Conservation (phyloP, 75 land plant species). For the Pinus tabuliformis region DNA sequence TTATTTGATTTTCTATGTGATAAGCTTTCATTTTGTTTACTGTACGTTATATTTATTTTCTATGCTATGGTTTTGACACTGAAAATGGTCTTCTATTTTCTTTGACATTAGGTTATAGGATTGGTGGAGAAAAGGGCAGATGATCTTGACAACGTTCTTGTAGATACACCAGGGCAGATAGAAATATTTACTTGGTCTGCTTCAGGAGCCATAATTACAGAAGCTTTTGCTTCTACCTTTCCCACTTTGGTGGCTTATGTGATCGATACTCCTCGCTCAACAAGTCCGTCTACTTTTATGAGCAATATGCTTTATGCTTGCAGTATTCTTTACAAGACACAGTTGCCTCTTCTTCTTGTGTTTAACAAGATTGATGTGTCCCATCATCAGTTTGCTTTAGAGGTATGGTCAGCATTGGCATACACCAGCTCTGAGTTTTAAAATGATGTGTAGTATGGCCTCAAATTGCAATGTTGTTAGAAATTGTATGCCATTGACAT, state of each 20-base stretch:
- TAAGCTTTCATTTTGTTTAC: no score
- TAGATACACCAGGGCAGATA: constrained; percentile 99
- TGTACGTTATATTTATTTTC: no score
- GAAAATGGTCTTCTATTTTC: not conserved
- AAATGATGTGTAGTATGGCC: not conserved
- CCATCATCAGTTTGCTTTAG: constrained; percentile 91
- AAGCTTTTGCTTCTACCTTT: constrained; percentile 98
- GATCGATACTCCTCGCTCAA: constrained; percentile 96
- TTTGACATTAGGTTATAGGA: constrained; percentile 62
- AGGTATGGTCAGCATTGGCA: constrained; percentile 48
- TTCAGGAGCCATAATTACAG: constrained; percentile 96
- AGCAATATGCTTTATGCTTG: constrained; percentile 99
- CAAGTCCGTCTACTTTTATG: constrained; percentile 93
- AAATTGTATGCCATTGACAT: not conserved
- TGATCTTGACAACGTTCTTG: constrained; percentile 95
- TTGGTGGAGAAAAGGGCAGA: constrained; percentile 89
- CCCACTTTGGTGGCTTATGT: constrained; percentile 92
- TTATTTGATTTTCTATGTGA: no score
- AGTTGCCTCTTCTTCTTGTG: constrained; percentile 74
- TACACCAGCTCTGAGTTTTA: not conserved
- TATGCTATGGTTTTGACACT: no score
- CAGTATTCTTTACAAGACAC: constrained; percentile 92
- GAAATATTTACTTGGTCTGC: constrained; percentile 99
- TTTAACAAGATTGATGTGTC: constrained; percentile 98
- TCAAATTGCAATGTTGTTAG: not conserved